These are phyloP conservation scores for Zymoseptoria tritici DNA, from an alignment of 2,329 filamentous ascomycete genomes.

Conservation along the genomic window DNA sequence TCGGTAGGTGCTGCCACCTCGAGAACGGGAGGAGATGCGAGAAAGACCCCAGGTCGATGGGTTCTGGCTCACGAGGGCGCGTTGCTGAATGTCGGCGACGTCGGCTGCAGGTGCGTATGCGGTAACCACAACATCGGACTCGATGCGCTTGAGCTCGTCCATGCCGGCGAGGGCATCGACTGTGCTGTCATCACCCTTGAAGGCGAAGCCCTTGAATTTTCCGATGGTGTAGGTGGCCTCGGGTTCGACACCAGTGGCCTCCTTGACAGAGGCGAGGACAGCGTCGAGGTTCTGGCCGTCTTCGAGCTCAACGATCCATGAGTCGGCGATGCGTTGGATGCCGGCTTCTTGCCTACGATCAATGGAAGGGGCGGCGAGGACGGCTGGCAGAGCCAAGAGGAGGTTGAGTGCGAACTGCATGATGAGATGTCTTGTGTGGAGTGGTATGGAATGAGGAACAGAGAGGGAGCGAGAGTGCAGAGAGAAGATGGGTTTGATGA, in stretches of 20 bases:
- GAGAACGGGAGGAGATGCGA: conserved; percentile 15
- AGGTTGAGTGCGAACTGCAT: conserved; percentile 14
- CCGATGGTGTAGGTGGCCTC: conserved; percentile 31
- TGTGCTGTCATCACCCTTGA: conserved; percentile 28
- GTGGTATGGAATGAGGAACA: not conserved
- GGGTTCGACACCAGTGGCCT: conserved; percentile 4
- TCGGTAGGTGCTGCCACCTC: conserved; percentile 19
- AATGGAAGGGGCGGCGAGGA: conserved; percentile 12
- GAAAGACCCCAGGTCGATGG: conserved; percentile 18
- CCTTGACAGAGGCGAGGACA: conserved; percentile 8
- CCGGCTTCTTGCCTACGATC: conserved; percentile 12
- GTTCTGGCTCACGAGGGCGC: conserved; percentile 13
- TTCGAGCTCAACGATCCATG: conserved; percentile 17
- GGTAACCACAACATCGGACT: conserved; percentile 33
- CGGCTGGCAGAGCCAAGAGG: conserved; percentile 16
- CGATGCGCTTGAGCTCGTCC: conserved; percentile 32
- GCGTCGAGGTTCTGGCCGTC: conserved; percentile 6
- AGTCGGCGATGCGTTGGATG: conserved; percentile 9
- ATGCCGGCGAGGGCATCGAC: conserved; percentile 24
- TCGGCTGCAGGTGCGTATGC: conserved; percentile 19
- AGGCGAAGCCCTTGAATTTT: conserved; percentile 33
- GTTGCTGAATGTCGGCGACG: not conserved
- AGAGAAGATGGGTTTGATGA: not conserved
- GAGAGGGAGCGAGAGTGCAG: not conserved
- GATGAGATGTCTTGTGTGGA: conserved; percentile 2